Evolutionary conservation across 257 asterid genomes (phyloP).

Genomic region (Vinca minor): DNA sequence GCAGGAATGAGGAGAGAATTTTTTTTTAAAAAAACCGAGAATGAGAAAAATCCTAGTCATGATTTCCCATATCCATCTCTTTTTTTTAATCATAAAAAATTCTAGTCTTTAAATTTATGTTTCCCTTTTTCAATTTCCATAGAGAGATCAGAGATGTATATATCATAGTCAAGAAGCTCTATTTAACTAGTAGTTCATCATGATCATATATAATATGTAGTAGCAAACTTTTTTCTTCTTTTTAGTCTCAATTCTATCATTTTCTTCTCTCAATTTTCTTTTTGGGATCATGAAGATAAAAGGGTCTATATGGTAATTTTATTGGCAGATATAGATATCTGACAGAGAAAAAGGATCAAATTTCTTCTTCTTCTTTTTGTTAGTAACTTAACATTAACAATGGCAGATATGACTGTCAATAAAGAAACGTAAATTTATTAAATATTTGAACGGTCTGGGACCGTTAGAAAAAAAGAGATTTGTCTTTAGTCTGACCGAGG

Average conservation of each 20-base stretch:
- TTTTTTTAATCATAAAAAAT: background rate
- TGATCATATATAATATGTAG: too few species aligned
- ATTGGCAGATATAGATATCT: constrained; percentile 17
- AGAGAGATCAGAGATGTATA: constrained; percentile 32
- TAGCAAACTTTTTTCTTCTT: too few species aligned
- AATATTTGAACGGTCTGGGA: background rate
- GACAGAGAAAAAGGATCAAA: constrained; percentile 9
- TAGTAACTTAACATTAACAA: too few species aligned
- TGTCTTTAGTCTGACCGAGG: too few species aligned
- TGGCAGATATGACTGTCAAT: too few species aligned
- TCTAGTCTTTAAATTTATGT: background rate
- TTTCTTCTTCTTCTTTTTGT: too few species aligned
- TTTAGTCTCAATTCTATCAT: background rate
- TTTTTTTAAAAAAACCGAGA: too few species aligned
- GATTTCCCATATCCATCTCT: constrained; percentile 3
- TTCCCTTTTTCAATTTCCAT: constrained; percentile 8
- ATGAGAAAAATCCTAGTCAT: constrained; percentile 9
- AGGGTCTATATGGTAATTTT: background rate
- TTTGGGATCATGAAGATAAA: constrained; percentile 1
- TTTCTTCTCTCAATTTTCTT: constrained; percentile 6
- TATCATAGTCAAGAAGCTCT: constrained; percentile 21
- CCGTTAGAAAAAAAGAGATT: background rate
- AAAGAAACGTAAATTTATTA: background rate
- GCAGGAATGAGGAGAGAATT: constrained; percentile 29
- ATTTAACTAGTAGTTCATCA: too few species aligned